These are phyloP conservation scores for Dimocarpus longan DNA, from an alignment of 345 rosid genomes.

Conservation along the genomic window DNA sequence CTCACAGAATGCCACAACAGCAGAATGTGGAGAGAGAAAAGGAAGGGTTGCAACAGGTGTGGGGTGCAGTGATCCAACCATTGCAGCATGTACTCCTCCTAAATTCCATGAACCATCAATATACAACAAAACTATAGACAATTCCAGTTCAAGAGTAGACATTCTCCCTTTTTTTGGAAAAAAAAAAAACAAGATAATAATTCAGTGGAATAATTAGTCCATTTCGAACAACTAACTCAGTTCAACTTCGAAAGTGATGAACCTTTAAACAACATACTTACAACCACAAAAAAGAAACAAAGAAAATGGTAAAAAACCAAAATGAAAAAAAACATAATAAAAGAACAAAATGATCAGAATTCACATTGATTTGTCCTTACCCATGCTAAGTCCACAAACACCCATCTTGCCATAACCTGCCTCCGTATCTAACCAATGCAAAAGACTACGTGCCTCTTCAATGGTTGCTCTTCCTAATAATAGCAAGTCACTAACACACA, in stretches of 20 bases:
- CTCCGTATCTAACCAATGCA: constrained; percentile 83
- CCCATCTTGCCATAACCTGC: constrained; percentile 97
- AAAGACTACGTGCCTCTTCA: constrained; percentile 89
- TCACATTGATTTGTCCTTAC: constrained; percentile 39
- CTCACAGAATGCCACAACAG: constrained; percentile 99
- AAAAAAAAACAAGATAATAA: no score
- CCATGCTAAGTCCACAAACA: constrained; percentile 98
- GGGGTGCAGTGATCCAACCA: constrained; percentile 99
- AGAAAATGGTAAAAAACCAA: neutral
- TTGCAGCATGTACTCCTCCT: constrained; percentile 99
- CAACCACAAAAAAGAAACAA: constrained; percentile 4
- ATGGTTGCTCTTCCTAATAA: constrained; percentile 91
- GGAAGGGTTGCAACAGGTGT: constrained; percentile 95
- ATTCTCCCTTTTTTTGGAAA: neutral
- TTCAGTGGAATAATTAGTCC: neutral
- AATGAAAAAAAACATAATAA: no score
- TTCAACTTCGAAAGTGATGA: neutral
- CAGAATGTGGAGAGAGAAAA: constrained; percentile 97
- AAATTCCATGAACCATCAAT: constrained; percentile 32
- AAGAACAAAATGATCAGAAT: no score
- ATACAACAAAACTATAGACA: neutral
- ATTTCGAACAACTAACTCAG: constrained; percentile 5
- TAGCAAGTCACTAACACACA: constrained; percentile 96
- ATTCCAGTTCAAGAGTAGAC: neutral
- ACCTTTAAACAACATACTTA: neutral